Percentiles rank a stretch among this genome's conserved stretches.
Evolutionary conservation across 129 eudicot species (phyloP).

Genomic region (Logfia minima): DNA sequence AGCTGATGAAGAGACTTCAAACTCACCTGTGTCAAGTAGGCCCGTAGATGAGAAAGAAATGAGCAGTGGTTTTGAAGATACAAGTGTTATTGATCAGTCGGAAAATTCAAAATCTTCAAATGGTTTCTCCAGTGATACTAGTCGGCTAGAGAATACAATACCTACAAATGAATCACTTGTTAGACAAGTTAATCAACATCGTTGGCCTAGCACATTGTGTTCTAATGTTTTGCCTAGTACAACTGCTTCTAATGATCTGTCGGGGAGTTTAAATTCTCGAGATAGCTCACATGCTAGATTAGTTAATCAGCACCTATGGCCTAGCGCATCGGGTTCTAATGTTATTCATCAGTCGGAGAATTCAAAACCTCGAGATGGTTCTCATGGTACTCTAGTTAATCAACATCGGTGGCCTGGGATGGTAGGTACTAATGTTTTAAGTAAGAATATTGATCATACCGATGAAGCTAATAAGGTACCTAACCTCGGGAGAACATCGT

Average conservation of each 20-base stretch:
- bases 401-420: slow-evolving; percentile 90
- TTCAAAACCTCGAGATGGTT: slow-evolving; percentile 50
- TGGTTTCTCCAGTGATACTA: slow-evolving; percentile 19
- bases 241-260: slow-evolving; percentile 17
- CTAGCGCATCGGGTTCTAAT: slow-evolving; percentile 39
- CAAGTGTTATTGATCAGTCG: slow-evolving; percentile 3
- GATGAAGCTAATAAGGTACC: slow-evolving; percentile 32
- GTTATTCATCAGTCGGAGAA: slow-evolving; percentile 24
- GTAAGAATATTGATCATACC: slow-evolving; percentile 41
- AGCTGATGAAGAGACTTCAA: slow-evolving; percentile 43
- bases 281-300: slow-evolving; percentile 41
- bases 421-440: slow-evolving; percentile 36
- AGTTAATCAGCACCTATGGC: slow-evolving; percentile 65
- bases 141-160: slow-evolving; percentile 5
- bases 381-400: slow-evolving; percentile 46
- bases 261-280: slow-evolving; percentile 32
- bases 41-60: slow-evolving; percentile 60
- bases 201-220: slow-evolving; percentile 57
- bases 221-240: slow-evolving; percentile 50
- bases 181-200: slow-evolving; percentile 46
- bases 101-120: slow-evolving; percentile 45
- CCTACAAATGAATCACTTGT: slow-evolving; percentile 21
- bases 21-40: slow-evolving; percentile 33
- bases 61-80: neutral
- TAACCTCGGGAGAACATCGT: slow-evolving; percentile 42